Evolutionary conservation across 2,329 filamentous ascomycete genomes (phyloP), one percentile per base, ranked within the genome.

Genomic region (Aspergillus udagawae): DNA sequence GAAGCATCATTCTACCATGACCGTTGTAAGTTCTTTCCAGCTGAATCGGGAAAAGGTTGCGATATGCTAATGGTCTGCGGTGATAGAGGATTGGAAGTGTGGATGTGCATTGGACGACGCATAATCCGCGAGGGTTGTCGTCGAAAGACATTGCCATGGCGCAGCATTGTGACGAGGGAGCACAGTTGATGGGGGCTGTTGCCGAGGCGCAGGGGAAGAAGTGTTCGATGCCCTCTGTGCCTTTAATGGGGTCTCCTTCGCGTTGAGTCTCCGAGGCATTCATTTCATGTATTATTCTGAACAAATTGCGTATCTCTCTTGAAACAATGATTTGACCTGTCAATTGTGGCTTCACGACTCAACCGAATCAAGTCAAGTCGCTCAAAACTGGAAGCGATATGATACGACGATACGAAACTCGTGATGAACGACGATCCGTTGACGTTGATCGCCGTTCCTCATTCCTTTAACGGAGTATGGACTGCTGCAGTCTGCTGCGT

Each of bases 1-100:
- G 60, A 74, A 73, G 51, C 73, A 76, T 57, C 73, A 76, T 63
- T 63, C 73, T 23, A 74, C 68, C 2, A 74, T 76, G 65, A 75
- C 70, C 3, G 55, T 75, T 55, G 73, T 76, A 67, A 60, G 71
- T 66, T 23, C 23, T 38, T 32, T 38, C 47, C 20, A 27, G 45
- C 45, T 44, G 5, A n/a, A n/a, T 41, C 21, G n/a, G 17, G 32
- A 32, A 45, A 49, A 41, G 32, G 14, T 38, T 38, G 32, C 32
- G 32, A 38, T 17, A 23, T 17, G 50, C 25, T 54, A 27, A 25
- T 7, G 14, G 32, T 38, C 3, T 45, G 14, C 27, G n/a, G 20
- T 3, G 25, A 17, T 53, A 74, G 71, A 65, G 70, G 49, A 65
- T 73, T 58, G 72, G 72, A 6, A 73, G 71, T 1, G 72, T 75